phyloP scores from a whole-genome alignment of 2,329 filamentous ascomycete genomes.

The Gremmenia infestans region DNA sequence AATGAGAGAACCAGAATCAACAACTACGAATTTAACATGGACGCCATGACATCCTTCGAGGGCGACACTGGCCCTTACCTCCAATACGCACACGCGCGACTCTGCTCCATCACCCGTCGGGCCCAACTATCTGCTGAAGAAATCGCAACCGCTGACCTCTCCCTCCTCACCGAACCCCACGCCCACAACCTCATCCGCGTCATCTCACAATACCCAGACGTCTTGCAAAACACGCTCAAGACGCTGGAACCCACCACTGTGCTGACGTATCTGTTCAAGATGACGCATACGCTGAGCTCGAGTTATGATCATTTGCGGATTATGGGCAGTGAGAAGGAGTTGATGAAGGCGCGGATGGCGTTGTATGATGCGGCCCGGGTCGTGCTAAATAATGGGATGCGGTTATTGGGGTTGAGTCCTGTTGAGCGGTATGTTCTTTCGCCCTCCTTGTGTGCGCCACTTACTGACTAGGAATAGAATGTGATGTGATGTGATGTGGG shows the following conservation, averaged over 20 bases:
- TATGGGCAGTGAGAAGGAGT: conserved; percentile 69
- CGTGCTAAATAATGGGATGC: conserved; percentile 80
- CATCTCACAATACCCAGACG: conserved; percentile 81
- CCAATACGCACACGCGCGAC: conserved; percentile 74
- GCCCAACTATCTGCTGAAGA: conserved; percentile 51
- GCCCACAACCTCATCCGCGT: conserved; percentile 69
- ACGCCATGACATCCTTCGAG: conserved; percentile 78
- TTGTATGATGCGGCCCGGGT: conserved; percentile 72
- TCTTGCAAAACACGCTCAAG: conserved; percentile 77
- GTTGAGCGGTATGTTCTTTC: conserved; percentile 46
- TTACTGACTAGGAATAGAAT: conserved; percentile 12
- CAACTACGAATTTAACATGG: conserved; percentile 71
- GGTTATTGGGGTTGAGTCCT: conserved; percentile 69
- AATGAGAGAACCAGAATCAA: conserved; percentile 43
- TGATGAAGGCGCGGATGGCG: conserved; percentile 68
- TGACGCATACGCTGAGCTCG: conserved; percentile 74
- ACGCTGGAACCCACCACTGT: conserved; percentile 71
- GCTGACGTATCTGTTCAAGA: conserved; percentile 72
- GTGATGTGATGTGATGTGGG: conserved; percentile 3
- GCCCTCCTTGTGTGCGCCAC: not conserved
- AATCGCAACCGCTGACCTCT: conserved; percentile 58
- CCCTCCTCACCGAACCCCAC: conserved; percentile 65
- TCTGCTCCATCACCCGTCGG: conserved; percentile 59
- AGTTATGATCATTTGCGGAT: conserved; percentile 81
- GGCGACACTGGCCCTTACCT: conserved; percentile 82